These are phyloP conservation scores for Candida tallmaniae DNA, from an alignment of 805 yeast species.

Conservation along the genomic window DNA sequence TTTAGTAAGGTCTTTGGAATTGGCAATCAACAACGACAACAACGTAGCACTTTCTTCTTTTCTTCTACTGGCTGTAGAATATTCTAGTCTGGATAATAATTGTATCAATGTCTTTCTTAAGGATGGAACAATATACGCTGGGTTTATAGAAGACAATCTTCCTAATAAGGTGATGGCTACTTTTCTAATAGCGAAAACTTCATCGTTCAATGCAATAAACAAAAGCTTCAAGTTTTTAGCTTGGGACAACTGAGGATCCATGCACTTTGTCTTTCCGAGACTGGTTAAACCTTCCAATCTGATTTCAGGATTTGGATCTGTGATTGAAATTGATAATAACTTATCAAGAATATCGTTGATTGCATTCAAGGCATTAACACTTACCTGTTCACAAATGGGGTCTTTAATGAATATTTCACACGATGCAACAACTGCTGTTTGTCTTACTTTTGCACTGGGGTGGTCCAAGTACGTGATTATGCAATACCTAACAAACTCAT, in stretches of 20 bases:
- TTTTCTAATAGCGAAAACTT: constrained; percentile 75
- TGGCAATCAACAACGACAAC: constrained; percentile 66
- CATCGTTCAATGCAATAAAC: constrained; percentile 90
- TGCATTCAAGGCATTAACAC: constrained; percentile 74
- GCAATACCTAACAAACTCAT: constrained; percentile 84
- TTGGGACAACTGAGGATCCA: constrained; percentile 91
- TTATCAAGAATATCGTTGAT: constrained; percentile 83
- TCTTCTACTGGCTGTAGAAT: constrained; percentile 65
- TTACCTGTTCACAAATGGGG: constrained; percentile 78
- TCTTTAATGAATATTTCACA: constrained; percentile 72
- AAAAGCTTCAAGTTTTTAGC: constrained; percentile 83
- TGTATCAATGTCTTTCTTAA: constrained; percentile 83
- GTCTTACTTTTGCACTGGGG: constrained; percentile 71
- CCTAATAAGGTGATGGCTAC: constrained; percentile 79
- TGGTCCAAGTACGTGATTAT: constrained; percentile 82
- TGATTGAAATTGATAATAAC: constrained; percentile 74
- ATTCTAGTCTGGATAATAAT: constrained; percentile 77
- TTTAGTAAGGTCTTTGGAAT: constrained; percentile 76
- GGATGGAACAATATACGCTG: constrained; percentile 94
- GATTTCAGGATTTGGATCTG: constrained; percentile 85
- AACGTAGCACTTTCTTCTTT: constrained; percentile 85
- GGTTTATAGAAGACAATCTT: constrained; percentile 77
- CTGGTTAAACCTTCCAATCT: constrained; percentile 73
- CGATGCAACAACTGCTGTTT: constrained; percentile 80
- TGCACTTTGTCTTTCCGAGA: constrained; percentile 54